Percentiles rank a stretch among this genome's conserved stretches.
phyloP scores from a whole-genome alignment of 2,329 filamentous ascomycete species.

The Mariannaea sp. region DNA sequence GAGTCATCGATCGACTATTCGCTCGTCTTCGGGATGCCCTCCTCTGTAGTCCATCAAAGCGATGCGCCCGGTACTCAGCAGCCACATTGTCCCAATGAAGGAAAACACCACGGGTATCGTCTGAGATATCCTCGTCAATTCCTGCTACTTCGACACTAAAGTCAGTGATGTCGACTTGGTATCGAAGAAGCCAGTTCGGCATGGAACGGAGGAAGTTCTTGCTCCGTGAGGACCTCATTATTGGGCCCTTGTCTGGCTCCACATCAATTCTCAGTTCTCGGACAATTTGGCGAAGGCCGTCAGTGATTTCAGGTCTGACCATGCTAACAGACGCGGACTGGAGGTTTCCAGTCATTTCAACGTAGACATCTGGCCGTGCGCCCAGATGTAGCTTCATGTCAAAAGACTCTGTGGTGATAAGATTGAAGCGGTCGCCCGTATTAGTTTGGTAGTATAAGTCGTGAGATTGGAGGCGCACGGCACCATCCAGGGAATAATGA shows the following conservation, averaged over 20 bases:
- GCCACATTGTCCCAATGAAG: conserved; percentile 88
- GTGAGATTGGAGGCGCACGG: conserved; percentile 82
- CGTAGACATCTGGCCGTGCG: conserved; percentile 82
- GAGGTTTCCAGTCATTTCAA: conserved; percentile 77
- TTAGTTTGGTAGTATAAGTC: conserved; percentile 94
- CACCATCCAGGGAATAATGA: conserved; percentile 84
- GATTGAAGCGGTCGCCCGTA: conserved; percentile 78
- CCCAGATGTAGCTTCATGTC: conserved; percentile 86
- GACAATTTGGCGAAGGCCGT: conserved; percentile 90
- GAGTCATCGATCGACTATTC: conserved; percentile 71
- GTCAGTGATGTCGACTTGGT: conserved; percentile 83
- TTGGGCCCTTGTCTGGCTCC: conserved; percentile 60
- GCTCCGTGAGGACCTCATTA: conserved; percentile 55
- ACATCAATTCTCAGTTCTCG: conserved; percentile 77
- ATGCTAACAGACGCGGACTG: conserved; percentile 90
- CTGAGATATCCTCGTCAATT: conserved; percentile 80
- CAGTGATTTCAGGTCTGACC: conserved; percentile 88
- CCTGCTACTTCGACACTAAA: conserved; percentile 92
- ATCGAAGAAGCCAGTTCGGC: conserved; percentile 83
- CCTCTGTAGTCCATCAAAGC: conserved; percentile 66
- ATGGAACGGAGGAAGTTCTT: conserved; percentile 76
- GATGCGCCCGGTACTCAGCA: conserved; percentile 85
- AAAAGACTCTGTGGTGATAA: conserved; percentile 85
- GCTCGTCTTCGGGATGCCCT: conserved; percentile 70
- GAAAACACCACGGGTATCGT: conserved; percentile 79